Percentiles rank a stretch among this genome's conserved stretches.
phyloP scores from a whole-genome alignment of 805 yeast species.

The Hanseniaspora clermontiae region DNA sequence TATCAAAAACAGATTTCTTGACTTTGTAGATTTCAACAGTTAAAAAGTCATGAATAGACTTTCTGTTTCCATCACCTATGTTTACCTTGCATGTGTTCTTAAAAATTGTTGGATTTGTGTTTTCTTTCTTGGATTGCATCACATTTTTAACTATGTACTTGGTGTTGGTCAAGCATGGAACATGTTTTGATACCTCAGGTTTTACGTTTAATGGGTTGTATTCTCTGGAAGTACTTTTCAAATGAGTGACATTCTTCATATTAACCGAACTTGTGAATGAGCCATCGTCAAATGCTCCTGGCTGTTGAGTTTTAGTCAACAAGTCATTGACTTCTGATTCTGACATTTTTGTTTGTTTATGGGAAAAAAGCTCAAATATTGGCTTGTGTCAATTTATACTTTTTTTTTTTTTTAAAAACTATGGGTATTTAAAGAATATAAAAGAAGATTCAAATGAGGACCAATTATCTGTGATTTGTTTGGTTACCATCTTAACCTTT shows the following conservation, averaged over 20 bases:
- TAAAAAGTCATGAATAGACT: constrained; percentile 6
- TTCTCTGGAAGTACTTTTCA: background rate
- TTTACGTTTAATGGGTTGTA: constrained; percentile 12
- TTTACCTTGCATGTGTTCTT: background rate
- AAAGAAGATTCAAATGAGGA: no score
- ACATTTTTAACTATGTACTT: background rate
- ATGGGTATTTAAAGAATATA: background rate
- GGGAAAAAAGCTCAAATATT: background rate
- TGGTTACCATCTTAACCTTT: background rate
- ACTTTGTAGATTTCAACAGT: constrained; percentile 14
- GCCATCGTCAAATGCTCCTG: no score
- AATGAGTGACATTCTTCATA: no score
- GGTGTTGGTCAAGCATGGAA: constrained; percentile 3
- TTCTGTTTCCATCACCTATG: constrained; percentile 5
- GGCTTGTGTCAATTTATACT: no score
- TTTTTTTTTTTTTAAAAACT: no score
- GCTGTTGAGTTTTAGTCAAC: background rate
- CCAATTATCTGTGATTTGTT: no score
- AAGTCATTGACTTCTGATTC: background rate
- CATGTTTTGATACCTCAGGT: constrained; percentile 4
- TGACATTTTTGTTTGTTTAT: background rate
- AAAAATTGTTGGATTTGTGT: background rate
- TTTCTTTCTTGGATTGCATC: background rate
- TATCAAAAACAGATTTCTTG: constrained; percentile 12
- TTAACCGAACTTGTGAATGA: background rate